phyloP scores from a whole-genome alignment of 495 filamentous ascomycete genomes.

The Elaphomyces granulatus region DNA sequence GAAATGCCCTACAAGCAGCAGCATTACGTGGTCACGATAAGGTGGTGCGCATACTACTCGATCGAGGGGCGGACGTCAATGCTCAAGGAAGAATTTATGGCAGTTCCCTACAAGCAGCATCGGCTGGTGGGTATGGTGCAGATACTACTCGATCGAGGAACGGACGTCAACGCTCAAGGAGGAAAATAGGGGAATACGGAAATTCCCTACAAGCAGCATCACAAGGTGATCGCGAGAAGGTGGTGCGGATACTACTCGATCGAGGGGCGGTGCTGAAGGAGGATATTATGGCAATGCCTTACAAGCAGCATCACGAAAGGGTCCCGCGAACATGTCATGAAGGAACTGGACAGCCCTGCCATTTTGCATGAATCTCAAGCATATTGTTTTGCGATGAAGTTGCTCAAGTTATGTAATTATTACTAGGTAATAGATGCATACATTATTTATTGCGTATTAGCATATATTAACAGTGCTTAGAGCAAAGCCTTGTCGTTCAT shows the following conservation, averaged over 20 bases:
- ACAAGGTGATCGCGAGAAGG: too few species aligned
- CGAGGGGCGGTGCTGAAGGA: too few species aligned
- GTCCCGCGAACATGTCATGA: conserved; percentile 5
- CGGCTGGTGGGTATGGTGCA: conserved; percentile 7
- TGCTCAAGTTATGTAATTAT: too few species aligned
- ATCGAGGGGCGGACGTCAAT: conserved; percentile 14
- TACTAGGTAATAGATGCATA: too few species aligned
- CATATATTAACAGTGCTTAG: too few species aligned
- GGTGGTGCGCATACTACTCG: conserved; percentile 14
- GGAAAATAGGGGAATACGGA: conserved; percentile 9
- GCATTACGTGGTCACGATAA: conserved; percentile 5
- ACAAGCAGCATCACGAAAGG: conserved; percentile 3
- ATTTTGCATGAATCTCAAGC: conserved; percentile 11
- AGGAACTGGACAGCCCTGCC: conserved; percentile 10
- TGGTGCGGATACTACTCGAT: neutral
- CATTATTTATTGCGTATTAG: too few species aligned
- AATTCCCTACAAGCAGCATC: conserved; percentile 14
- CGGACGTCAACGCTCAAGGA: conserved; percentile 9
- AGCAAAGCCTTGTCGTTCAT: too few species aligned
- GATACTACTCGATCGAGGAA: conserved; percentile 10
- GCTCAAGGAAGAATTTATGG: conserved; percentile 6
- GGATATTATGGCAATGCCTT: conserved; percentile 9
- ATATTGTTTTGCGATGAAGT: too few species aligned
- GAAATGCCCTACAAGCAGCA: conserved; percentile 11
- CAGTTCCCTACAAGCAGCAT: conserved; percentile 13